Conservation (phyloP, 179 eudicot genomes). For the Sideroxylon spinosum region DNA sequence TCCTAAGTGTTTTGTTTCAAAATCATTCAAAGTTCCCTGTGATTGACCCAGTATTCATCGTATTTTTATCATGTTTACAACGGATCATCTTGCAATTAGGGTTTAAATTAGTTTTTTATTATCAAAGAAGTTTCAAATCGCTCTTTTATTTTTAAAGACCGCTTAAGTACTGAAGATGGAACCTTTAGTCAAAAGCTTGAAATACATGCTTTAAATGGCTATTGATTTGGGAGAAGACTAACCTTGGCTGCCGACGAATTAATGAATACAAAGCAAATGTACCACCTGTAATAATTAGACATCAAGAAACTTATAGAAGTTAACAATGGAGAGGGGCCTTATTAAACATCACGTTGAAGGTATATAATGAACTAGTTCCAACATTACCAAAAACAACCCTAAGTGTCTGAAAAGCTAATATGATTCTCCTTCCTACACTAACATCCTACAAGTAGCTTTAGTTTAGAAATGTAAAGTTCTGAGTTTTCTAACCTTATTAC, state of each 20-base stretch:
- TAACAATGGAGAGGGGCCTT: conserved; percentile 50
- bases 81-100: no score
- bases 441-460: conserved; percentile 54
- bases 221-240: conserved; percentile 90
- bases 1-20: no score
- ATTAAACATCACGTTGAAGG: conserved; percentile 88
- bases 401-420: conserved; percentile 67
- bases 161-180: conserved; percentile 92
- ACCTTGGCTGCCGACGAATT: conserved; percentile 94
- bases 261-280: conserved; percentile 91
- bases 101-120: conserved; percentile 80
- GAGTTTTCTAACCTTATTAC: no score
- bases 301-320: conserved; percentile 3
- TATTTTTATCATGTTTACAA: no score
- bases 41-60: no score
- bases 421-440: conserved; percentile 55
- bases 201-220: conserved; percentile 82
- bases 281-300: conserved; percentile 63
- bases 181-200: conserved; percentile 94
- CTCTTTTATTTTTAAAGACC: conserved; percentile 87
- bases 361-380: conserved; percentile 86
- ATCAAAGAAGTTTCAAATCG: conserved; percentile 67
- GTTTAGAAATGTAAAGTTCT: no score
- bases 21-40: no score
- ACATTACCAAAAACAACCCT: conserved; percentile 97